Conservation (phyloP, 108 stramenopile species). For the Mayamaea pseudoterrestris region DNA sequence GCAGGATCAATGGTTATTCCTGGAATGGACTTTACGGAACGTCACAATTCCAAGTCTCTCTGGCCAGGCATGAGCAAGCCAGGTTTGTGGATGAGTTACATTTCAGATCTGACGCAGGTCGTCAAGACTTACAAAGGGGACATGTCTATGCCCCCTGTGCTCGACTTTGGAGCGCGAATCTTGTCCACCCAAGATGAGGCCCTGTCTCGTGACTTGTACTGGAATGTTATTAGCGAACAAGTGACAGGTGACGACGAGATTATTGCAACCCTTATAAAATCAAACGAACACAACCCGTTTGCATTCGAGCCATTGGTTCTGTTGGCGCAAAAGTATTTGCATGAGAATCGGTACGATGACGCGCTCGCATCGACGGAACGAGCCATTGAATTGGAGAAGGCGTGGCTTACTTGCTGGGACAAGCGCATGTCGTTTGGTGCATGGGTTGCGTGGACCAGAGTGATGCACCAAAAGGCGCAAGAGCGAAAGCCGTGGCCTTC, state of each 20-base stretch:
- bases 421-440: constrained; percentile 16
- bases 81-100: constrained; percentile 24
- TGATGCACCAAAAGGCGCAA: background rate
- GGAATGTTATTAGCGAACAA: constrained; percentile 7
- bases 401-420: constrained; percentile 8
- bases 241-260: background rate
- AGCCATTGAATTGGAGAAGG: constrained; percentile 1
- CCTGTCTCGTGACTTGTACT: constrained; percentile 9
- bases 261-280: background rate
- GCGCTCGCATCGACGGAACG: background rate
- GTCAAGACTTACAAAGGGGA: constrained; percentile 3
- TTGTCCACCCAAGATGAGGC: constrained; percentile 5
- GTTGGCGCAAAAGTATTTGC: constrained; percentile 7
- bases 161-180: constrained; percentile 2
- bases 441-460: constrained; percentile 14
- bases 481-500: constrained; percentile 8
- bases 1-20: constrained; percentile 11
- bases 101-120: constrained; percentile 10
- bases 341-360: background rate
- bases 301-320: constrained; percentile 9
- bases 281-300: constrained; percentile 2
- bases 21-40: constrained; percentile 2
- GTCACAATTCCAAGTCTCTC: constrained; percentile 5
- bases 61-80: constrained; percentile 13
- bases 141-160: constrained; percentile 6